Evolutionary conservation across 768 basidiomycete genomes (phyloP), one percentile per base, ranked within the genome.

Genomic region (Termitomyces sp.): DNA sequence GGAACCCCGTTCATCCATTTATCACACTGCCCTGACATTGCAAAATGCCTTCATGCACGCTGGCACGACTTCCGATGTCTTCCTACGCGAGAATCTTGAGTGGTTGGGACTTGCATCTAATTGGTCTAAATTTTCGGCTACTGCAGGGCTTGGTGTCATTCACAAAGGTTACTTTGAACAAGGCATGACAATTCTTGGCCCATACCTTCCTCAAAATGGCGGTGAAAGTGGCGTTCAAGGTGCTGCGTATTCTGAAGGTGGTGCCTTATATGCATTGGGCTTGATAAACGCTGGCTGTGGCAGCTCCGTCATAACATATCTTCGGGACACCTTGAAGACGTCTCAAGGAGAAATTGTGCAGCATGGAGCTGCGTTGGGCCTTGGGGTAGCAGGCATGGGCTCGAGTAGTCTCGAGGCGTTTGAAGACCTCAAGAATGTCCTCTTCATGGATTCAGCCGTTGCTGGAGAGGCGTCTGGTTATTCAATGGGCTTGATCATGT

Each of bases 81-180:
- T 98, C 77, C 79, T 99, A 20, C 87, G 95, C 12, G 93, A 98
- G 56, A 98, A 98, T 72, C 83, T 99, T 38, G 96, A 98, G 71
- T 99, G 96, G 95, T 85, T 99, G 4, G 92, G 86, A 10, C 83
- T 93, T 57, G 97, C 97, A 3, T 89, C 89, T 32, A 98, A 99
- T 72, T 99, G 97, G 97, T 92, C 94, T 34, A 99, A 98, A 70
- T 99, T 98, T 77, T 93, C 94, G 4, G 94, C 97, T 6, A 98
- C 97, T 12, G 95, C 97, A 20, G 95, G 92, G 9, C 85, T 99
- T 29, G 97, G 97, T 63, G 92, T 98, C 59, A 98, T 99, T 65
- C 94, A 98, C 79, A 96, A 96, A 70, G 97, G 97, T 47, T 95
- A 95, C 72, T 92, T 94, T 68, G 87, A 94, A 68, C 89, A 96